Conservation (phyloP, 805 yeast species). For the Candida patagonica region DNA sequence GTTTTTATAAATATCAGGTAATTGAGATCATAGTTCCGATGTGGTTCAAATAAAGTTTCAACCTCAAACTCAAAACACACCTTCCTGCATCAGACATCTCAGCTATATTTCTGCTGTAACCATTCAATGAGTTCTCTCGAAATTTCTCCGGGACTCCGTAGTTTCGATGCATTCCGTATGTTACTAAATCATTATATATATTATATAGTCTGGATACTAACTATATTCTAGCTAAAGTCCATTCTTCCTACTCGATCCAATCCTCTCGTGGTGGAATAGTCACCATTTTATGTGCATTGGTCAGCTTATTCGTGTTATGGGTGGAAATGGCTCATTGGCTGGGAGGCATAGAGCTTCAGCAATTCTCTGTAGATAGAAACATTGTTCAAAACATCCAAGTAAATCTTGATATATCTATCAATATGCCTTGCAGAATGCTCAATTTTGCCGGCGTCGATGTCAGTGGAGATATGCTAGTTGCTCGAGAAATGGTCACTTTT, state of each 20-base stretch:
- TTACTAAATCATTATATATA: conserved; percentile 30
- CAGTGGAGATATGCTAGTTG: conserved; percentile 69
- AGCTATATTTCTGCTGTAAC: neutral
- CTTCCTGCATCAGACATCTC: too few species aligned
- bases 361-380: conserved; percentile 61
- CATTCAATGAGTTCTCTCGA: neutral
- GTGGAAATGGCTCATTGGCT: conserved; percentile 75
- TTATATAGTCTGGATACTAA: conserved; percentile 10
- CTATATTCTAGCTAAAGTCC: conserved; percentile 45
- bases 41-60: too few species aligned
- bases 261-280: conserved; percentile 72
- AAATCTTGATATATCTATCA: conserved; percentile 71
- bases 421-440: conserved; percentile 72
- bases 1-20: too few species aligned
- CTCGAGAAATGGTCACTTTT: conserved; percentile 63
- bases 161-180: conserved; percentile 60
- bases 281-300: conserved; percentile 53
- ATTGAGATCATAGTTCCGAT: neutral
- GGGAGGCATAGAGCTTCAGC: conserved; percentile 73
- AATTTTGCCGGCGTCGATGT: conserved; percentile 70
- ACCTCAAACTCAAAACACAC: too few species aligned
- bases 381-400: conserved; percentile 52
- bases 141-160: conserved; percentile 31
- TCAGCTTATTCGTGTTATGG: conserved; percentile 64
- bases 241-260: conserved; percentile 59